Evolutionary conservation across 305 asterid species (phyloP).

Genomic region (Fraxinus velutina): DNA sequence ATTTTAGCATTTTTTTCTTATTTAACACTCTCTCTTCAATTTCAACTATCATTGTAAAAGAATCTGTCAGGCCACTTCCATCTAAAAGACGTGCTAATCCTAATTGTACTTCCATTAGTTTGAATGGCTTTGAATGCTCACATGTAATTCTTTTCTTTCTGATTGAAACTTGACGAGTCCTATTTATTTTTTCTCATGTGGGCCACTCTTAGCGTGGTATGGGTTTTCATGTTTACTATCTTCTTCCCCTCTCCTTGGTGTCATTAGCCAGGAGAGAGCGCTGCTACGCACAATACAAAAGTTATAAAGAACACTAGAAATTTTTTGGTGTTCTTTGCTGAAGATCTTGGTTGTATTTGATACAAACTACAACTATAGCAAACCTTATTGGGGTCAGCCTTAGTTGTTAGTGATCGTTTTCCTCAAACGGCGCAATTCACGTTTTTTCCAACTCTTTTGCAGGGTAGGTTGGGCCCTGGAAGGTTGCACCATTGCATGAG

Average conservation of each 20-base stretch:
- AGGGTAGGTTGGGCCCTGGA: constrained; percentile 98
- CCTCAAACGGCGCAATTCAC: not conserved
- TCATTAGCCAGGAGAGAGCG: not conserved
- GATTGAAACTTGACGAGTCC: not conserved
- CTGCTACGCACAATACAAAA: not conserved
- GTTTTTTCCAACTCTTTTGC: constrained; percentile 22
- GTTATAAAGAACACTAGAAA: not conserved
- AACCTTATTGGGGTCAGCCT: not conserved
- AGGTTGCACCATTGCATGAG: constrained; percentile 98
- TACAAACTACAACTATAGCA: not conserved
- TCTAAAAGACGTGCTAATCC: not conserved
- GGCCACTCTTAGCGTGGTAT: not conserved
- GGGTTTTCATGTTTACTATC: not conserved
- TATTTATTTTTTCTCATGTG: not conserved
- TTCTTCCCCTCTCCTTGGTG: not conserved
- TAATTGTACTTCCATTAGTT: not conserved
- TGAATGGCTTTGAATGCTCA: not conserved
- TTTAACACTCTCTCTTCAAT: not conserved
- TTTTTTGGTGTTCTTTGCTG: not conserved
- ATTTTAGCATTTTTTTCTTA: not conserved
- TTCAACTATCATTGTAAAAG: not conserved
- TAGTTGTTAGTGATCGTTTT: not conserved
- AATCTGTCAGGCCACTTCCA: not conserved
- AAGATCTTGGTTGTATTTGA: not conserved
- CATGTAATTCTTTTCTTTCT: not conserved